Conservation (phyloP, 805 yeast species). For the Saturnispora mendoncae region DNA sequence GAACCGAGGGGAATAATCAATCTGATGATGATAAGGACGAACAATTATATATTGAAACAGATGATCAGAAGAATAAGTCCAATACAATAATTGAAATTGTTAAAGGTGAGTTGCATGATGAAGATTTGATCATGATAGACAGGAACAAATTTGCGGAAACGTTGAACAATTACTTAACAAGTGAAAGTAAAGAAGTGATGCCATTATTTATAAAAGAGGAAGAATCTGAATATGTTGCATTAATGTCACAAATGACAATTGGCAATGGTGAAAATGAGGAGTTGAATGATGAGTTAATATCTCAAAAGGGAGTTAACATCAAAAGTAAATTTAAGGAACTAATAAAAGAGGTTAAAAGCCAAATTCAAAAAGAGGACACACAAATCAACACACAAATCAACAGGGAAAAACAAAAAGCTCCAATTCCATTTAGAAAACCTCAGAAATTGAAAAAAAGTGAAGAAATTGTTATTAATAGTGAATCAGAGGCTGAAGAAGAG, state of each 20-base stretch:
- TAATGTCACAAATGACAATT: constrained; percentile 37
- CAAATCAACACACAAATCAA: not conserved
- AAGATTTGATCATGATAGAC: constrained; percentile 61
- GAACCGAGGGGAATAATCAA: not conserved
- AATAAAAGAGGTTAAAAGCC: constrained; percentile 24
- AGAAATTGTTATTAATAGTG: not conserved
- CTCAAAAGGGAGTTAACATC: constrained; percentile 16
- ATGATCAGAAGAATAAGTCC: constrained; percentile 21
- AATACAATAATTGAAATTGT: constrained; percentile 42
- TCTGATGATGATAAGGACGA: constrained; percentile 1
- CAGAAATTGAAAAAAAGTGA: not conserved
- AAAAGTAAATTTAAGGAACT: constrained; percentile 24
- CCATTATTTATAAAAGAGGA: constrained; percentile 49
- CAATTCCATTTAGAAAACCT: not conserved
- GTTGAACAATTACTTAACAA: constrained; percentile 1
- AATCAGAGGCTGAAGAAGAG: not conserved
- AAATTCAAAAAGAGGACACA: constrained; percentile 11
- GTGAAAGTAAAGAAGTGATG: constrained; percentile 4
- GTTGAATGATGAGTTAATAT: constrained; percentile 14
- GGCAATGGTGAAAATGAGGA: constrained; percentile 15
- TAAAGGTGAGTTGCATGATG: constrained; percentile 49
- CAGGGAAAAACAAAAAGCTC: not conserved
- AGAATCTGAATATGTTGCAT: constrained; percentile 41
- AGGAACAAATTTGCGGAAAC: constrained; percentile 70
- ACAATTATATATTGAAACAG: constrained; percentile 7